A percentile compares a stretch with the other conserved stretches of the same genome.
These are phyloP conservation scores for sorghum (Sorghum bicolor) DNA, from an alignment of 176 grass and related monocot genomes.

Conservation along the genomic window DNA sequence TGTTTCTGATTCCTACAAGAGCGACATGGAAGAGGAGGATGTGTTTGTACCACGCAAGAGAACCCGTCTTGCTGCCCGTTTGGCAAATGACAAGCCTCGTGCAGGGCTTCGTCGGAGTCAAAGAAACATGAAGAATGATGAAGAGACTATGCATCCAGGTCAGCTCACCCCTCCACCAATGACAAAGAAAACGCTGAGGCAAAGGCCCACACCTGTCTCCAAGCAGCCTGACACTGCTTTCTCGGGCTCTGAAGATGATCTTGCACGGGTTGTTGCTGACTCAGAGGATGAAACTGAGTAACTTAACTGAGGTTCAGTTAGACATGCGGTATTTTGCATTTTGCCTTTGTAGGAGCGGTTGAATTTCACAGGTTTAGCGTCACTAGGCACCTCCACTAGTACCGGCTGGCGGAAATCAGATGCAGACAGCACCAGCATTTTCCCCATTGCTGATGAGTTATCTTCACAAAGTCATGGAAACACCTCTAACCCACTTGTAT, in stretches of 20 bases:
- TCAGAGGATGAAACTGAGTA: slow-evolving; percentile 26
- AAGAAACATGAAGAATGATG: slow-evolving; percentile 43
- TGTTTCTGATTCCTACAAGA: slow-evolving; percentile 24
- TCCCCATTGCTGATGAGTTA: not conserved
- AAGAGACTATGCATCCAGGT: not conserved
- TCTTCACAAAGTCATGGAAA: not conserved
- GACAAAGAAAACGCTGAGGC: slow-evolving; percentile 52
- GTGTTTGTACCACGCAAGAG: slow-evolving; percentile 16
- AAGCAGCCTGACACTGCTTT: slow-evolving; percentile 15
- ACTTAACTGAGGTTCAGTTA: not conserved
- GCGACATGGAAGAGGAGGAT: slow-evolving; percentile 25
- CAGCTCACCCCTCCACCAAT: slow-evolving; percentile 41
- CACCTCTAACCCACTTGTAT: not conserved
- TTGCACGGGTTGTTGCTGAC: not conserved
- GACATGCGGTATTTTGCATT: not conserved
- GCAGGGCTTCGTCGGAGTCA: slow-evolving; percentile 46
- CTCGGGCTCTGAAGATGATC: slow-evolving; percentile 39
- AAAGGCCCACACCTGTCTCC: slow-evolving; percentile 47
- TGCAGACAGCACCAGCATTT: slow-evolving; percentile 2
- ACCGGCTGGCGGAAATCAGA: slow-evolving; percentile 10
- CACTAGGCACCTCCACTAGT: slow-evolving; percentile 9
- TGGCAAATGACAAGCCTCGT: slow-evolving; percentile 12
- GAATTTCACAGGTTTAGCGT: not conserved
- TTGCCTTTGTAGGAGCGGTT: not conserved
- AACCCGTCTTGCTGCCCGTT: slow-evolving; percentile 24